Conservation (phyloP, 2,329 filamentous ascomycete genomes). For the Aphanocladium album region DNA sequence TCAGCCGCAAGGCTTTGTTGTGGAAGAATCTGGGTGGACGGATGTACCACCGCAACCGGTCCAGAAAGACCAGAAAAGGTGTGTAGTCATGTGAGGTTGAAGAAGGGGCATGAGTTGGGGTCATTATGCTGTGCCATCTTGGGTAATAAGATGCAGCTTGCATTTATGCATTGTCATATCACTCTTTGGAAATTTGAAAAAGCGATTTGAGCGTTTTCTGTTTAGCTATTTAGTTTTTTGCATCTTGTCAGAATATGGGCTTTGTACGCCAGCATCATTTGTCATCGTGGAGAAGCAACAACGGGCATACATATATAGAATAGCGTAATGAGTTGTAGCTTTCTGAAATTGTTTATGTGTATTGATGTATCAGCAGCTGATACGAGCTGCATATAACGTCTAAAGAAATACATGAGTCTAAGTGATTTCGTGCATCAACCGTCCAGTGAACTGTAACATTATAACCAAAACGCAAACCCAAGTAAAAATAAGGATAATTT, state of each 20-base stretch:
- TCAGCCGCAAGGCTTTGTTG: conserved; percentile 10
- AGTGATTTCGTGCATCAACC: not conserved
- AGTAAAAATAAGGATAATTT: not conserved
- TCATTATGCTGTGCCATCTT: not conserved
- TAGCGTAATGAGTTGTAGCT: not conserved
- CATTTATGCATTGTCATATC: not conserved
- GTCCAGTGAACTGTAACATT: not conserved
- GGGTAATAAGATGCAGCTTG: not conserved
- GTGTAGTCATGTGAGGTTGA: conserved; percentile 43
- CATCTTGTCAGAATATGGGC: not conserved
- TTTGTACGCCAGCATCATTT: not conserved
- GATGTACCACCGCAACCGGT: conserved; percentile 37
- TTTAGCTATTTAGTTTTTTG: conserved; percentile 1
- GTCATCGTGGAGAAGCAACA: not conserved
- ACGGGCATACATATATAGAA: not conserved
- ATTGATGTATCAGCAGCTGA: not conserved
- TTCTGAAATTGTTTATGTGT: not conserved
- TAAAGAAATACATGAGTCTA: not conserved
- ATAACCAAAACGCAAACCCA: not conserved
- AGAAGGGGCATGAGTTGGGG: not conserved
- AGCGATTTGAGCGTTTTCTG: conserved; percentile 8
- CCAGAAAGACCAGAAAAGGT: conserved; percentile 40
- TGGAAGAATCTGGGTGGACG: conserved; percentile 44
- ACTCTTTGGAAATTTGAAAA: conserved; percentile 9
- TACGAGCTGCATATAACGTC: not conserved